Conservation (phyloP, 75 land plant species). For the Pseudotsuga menziesii region DNA sequence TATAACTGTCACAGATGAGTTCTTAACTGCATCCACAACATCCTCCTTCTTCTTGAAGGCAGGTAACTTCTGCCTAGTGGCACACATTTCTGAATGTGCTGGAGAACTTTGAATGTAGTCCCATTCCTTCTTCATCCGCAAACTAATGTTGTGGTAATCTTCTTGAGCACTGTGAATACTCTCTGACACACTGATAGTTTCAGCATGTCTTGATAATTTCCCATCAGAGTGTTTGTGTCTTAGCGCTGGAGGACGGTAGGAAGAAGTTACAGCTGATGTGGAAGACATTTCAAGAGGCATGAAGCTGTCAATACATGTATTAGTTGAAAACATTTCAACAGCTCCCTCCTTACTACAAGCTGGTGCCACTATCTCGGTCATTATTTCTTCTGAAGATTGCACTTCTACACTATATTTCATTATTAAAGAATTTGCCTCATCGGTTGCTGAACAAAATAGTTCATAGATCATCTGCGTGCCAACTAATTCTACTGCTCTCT, state of each 20-base stretch:
- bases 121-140: conserved; percentile 15
- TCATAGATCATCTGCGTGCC: conserved; percentile 32
- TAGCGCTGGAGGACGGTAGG: not conserved
- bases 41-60: conserved; percentile 20
- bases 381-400: not conserved
- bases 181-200: not conserved
- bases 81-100: conserved; percentile 20
- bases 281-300: not conserved
- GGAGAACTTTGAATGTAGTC: conserved; percentile 16
- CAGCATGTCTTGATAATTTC: not conserved
- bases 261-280: not conserved
- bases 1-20: conserved; percentile 21
- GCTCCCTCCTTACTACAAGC: not conserved
- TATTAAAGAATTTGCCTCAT: conserved; percentile 14
- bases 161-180: conserved; percentile 1
- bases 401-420: conserved; percentile 1
- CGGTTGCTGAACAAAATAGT: conserved; percentile 19
- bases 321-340: not conserved
- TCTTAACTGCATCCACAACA: conserved; percentile 21
- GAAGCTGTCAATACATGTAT: not conserved
- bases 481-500: conserved; percentile 15
- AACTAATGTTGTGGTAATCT: not conserved
- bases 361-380: not conserved
- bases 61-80: conserved; percentile 28
- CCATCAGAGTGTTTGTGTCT: not conserved